Evolutionary conservation across 148 eudicot genomes (phyloP).

Genomic region (Vaccinium darrowii): DNA sequence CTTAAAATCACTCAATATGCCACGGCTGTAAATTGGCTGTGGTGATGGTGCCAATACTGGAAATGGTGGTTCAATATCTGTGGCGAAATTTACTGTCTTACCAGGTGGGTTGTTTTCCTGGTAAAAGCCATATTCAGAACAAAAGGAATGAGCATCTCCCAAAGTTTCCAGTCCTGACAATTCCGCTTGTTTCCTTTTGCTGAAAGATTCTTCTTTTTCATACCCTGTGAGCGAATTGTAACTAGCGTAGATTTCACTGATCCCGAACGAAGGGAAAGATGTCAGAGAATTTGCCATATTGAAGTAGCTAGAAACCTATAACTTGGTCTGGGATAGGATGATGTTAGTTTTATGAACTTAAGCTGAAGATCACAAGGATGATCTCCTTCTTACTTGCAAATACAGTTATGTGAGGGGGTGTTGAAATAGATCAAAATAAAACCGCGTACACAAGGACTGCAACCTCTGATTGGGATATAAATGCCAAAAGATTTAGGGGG

Average conservation of each 20-base stretch:
- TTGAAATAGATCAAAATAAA: background rate
- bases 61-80: background rate
- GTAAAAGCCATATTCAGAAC: constrained; percentile 1
- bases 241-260: constrained; percentile 1
- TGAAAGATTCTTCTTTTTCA: background rate
- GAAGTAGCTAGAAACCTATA: background rate
- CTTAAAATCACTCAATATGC: background rate
- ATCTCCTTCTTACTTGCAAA: background rate
- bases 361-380: background rate
- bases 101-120: background rate
- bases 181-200: background rate
- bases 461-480: background rate
- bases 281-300: constrained; percentile 5
- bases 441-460: background rate
- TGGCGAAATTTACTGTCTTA: background rate
- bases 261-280: background rate
- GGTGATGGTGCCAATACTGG: background rate
- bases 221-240: background rate
- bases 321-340: too few relatives aligned
- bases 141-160: background rate
- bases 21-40: background rate
- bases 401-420: background rate
- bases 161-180: constrained; percentile 3
- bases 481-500: background rate
- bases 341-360: background rate